Conservation (phyloP, 768 basidiomycete genomes). For the Austroboletus festivus region DNA sequence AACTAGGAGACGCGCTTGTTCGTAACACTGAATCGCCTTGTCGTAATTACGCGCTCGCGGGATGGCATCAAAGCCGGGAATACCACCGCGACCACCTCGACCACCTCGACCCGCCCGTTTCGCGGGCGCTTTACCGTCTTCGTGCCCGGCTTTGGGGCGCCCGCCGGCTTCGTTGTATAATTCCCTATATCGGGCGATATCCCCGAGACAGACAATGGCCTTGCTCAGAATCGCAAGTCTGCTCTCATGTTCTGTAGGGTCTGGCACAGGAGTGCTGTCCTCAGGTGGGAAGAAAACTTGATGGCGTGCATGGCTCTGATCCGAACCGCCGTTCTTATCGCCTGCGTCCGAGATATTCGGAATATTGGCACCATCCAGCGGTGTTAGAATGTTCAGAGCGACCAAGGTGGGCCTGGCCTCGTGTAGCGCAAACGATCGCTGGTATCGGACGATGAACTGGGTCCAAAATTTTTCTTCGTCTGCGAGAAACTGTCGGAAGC, state of each 20-base stretch:
- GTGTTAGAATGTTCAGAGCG: conserved; percentile 51
- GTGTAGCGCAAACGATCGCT: conserved; percentile 65
- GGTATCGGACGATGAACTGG: conserved; percentile 71
- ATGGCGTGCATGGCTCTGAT: conserved; percentile 44
- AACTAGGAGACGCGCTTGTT: conserved; percentile 75
- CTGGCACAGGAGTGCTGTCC: conserved; percentile 41
- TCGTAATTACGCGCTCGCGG: conserved; percentile 67
- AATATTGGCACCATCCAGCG: conserved; percentile 36
- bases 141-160: conserved; percentile 64
- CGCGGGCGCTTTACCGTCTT: conserved; percentile 43
- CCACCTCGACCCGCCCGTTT: conserved; percentile 44
- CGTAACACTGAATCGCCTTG: conserved; percentile 77
- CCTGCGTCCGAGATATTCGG: conserved; percentile 22
- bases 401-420: conserved; percentile 59
- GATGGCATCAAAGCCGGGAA: conserved; percentile 39
- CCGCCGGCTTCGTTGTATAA: conserved; percentile 76
- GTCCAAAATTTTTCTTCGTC: conserved; percentile 93
- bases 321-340: conserved; percentile 19
- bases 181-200: conserved; percentile 91
- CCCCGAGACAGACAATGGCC: conserved; percentile 87
- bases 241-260: conserved; percentile 40
- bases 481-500: conserved; percentile 86
- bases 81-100: conserved; percentile 49
- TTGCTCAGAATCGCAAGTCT: conserved; percentile 81
- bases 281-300: conserved; percentile 65